Conservation (phyloP, 805 yeast genomes). For the Spathaspora hagerdaliae region DNA sequence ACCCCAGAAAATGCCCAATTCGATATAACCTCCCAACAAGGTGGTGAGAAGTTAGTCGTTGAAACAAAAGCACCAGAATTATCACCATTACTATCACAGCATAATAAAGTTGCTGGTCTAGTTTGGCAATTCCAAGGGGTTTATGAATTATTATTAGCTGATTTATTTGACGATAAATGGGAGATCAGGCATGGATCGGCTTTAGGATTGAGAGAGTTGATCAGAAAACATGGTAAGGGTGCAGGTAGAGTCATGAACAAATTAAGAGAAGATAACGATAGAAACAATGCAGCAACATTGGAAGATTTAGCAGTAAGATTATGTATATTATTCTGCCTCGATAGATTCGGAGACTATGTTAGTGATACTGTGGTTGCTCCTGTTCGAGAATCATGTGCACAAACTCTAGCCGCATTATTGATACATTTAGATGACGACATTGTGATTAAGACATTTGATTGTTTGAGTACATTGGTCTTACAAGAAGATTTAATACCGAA, state of each 20-base stretch:
- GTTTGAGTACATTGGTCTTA: constrained; percentile 63
- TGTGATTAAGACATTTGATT: constrained; percentile 59
- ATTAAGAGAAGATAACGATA: constrained; percentile 56
- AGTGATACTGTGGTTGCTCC: constrained; percentile 98
- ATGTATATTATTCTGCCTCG: constrained; percentile 83
- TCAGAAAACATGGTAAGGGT: constrained; percentile 75
- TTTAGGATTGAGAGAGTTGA: constrained; percentile 82
- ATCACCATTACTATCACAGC: constrained; percentile 66
- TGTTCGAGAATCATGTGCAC: constrained; percentile 95
- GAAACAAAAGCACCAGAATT: constrained; percentile 68
- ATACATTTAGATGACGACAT: constrained; percentile 63
- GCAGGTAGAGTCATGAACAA: constrained; percentile 79
- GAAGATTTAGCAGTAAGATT: constrained; percentile 87
- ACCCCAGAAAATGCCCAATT: constrained; percentile 27
- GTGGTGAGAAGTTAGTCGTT: constrained; percentile 77
- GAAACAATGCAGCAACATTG: constrained; percentile 61
- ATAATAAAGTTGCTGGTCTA: constrained; percentile 64
- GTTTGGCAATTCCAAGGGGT: constrained; percentile 96
- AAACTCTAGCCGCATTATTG: constrained; percentile 83
- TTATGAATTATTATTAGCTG: constrained; percentile 73
- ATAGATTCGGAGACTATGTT: constrained; percentile 94
- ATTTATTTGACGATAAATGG: constrained; percentile 84
- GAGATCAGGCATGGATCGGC: constrained; percentile 96
- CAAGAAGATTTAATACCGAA: constrained; percentile 50
- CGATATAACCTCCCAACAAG: constrained; percentile 74